These are phyloP conservation scores for Pleurotus citrinopileatus DNA, from an alignment of 768 basidiomycete genomes.

Conservation along the genomic window DNA sequence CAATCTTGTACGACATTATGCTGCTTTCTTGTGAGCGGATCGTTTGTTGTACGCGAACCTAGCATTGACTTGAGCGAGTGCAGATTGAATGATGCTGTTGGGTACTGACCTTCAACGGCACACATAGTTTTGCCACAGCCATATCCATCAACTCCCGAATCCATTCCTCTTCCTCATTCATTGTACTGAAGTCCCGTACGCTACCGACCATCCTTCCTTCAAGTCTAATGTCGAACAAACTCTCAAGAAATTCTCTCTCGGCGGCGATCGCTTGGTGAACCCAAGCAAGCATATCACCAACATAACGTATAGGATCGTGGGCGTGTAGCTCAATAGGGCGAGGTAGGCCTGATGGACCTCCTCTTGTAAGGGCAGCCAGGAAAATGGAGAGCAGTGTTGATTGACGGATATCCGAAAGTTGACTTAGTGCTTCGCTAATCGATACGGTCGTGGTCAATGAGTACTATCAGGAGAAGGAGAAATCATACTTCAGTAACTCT, in stretches of 20 bases:
- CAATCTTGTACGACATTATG: constrained; percentile 88
- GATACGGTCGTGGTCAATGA: background rate
- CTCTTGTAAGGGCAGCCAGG: constrained; percentile 83
- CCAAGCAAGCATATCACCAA: constrained; percentile 99
- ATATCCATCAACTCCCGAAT: constrained; percentile 78
- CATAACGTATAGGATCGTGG: constrained; percentile 94
- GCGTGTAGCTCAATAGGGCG: constrained; percentile 97
- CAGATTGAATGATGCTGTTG: too few species aligned
- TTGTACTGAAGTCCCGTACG: constrained; percentile 44
- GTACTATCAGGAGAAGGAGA: background rate
- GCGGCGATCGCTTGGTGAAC: constrained; percentile 94
- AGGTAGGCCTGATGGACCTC: constrained; percentile 80
- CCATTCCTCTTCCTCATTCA: constrained; percentile 72
- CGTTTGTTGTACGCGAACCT: constrained; percentile 92
- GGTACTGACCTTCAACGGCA: constrained; percentile 75
- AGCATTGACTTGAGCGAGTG: too few species aligned
- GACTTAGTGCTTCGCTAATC: constrained; percentile 62
- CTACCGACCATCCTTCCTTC: constrained; percentile 77
- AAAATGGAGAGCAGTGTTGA: constrained; percentile 78
- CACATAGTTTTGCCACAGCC: constrained; percentile 78
- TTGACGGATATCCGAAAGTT: constrained; percentile 82
- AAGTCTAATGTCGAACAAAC: constrained; percentile 69
- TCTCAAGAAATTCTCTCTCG: constrained; percentile 91
- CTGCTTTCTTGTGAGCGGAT: constrained; percentile 91
- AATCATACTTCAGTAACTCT: constrained; percentile 67